Evolutionary conservation across 2,329 filamentous ascomycete species (phyloP), one percentile per base, ranked within the genome.

Genomic region (Clarireedia hainanense): DNA sequence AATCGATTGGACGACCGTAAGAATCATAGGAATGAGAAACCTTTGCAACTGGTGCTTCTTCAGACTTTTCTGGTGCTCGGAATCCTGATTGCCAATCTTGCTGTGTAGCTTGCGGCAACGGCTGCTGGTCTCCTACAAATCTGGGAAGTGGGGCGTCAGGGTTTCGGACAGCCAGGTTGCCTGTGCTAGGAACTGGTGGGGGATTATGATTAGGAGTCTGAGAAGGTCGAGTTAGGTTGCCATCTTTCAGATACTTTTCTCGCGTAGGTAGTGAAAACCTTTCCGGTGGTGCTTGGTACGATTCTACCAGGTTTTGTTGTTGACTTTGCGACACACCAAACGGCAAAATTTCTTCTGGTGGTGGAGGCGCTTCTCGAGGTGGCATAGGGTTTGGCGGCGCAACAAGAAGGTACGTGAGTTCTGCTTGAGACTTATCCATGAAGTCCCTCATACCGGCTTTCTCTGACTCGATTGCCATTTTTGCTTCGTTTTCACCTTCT

Each of bases 321-420:
- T 43, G 53, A 27, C 67, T 68, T 24, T 58, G 63, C 24, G 69
- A 67, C 57, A 79, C 69, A 23, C 74, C 76, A 56, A 78, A 82
- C 5, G 70, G 34, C 37, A 73, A 74, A 56, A 83, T 62, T 53
- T 84, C 81, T 49, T 84, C 82, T 26, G 82, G 75, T 43, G 81
- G 73, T 9, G 80, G 80, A 4, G 80, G 80, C 5, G 80, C 82
- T 24, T 85, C 83, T 67, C 83, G 76, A n/a, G 82, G 83, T 1
- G 83, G 83, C 43, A 79, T 72, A 3, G 83, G 83, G 67, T 86
- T 86, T 42, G 83, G 82, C 1, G 83, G 83, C 0, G 82, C 81
- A 50, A 84, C 77, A 82, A 86, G 84, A 14, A 86, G 74, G 64
- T 86, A 86, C 60, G 82, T 83, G 58, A 86, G 84, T 65, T 86